A percentile compares a stretch with the other conserved stretches of the same genome.
Conservation (phyloP, 306 rosid genomes). For the Quercus mongolica region DNA sequence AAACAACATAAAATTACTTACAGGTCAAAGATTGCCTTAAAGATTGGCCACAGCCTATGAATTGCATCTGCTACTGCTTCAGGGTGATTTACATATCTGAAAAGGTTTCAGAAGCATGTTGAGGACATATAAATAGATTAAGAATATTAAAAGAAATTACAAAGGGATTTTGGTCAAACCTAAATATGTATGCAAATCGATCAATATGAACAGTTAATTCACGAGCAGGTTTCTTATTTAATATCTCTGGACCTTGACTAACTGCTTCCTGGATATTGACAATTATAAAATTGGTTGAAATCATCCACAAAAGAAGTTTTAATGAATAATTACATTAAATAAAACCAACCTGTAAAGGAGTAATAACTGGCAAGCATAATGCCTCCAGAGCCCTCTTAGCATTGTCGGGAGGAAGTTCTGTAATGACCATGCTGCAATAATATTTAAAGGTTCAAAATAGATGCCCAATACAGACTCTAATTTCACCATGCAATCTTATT, state of each 20-base stretch:
- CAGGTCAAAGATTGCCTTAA: constrained; percentile 95
- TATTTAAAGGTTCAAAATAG: constrained; percentile 28
- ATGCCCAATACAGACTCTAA: constrained; percentile 8
- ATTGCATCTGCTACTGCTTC: constrained; percentile 98
- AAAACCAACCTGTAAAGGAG: constrained; percentile 82
- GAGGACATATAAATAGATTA: constrained; percentile 13
- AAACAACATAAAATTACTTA: constrained; percentile 41
- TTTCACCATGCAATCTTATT: constrained; percentile 20
- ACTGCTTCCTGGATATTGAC: constrained; percentile 71
- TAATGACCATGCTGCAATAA: constrained; percentile 75
- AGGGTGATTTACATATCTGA: constrained; percentile 88
- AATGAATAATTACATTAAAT: constrained; percentile 5
- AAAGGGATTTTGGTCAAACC: constrained; percentile 45
- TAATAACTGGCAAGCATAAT: constrained; percentile 83
- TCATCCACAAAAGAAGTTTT: constrained; percentile 10
- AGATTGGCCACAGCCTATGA: constrained; percentile 94
- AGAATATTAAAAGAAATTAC: constrained; percentile 12
- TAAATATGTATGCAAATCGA: constrained; percentile 91
- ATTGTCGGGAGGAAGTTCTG: constrained; percentile 86
- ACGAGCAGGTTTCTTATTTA: constrained; percentile 76
- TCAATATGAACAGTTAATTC: constrained; percentile 95
- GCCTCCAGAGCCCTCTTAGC: constrained; percentile 91
- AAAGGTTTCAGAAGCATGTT: constrained; percentile 31
- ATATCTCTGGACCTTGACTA: constrained; percentile 72
- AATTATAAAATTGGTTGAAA: constrained; percentile 23